A percentile compares a stretch with the other conserved stretches of the same genome.
Conservation (phyloP, 2,329 filamentous ascomycete genomes). For the Pezicula radicicola region DNA sequence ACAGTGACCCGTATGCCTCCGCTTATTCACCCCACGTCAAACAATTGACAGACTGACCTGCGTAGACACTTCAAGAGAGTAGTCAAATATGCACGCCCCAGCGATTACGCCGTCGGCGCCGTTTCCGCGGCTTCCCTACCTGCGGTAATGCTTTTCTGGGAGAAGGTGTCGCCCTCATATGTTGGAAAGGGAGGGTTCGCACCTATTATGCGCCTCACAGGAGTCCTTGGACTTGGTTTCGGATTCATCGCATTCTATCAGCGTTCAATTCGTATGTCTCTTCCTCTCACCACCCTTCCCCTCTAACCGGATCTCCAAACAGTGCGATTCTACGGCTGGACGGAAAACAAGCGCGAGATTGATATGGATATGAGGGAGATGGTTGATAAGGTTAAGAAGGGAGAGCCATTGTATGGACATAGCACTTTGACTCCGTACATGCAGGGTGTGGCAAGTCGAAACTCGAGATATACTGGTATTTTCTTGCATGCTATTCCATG, state of each 20-base stretch:
- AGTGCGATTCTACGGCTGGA: conserved; percentile 96
- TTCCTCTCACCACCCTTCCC: neutral
- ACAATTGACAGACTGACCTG: conserved; percentile 6
- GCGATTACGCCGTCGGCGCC: conserved; percentile 74
- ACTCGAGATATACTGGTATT: conserved; percentile 86
- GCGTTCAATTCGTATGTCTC: conserved; percentile 73
- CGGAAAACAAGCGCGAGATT: conserved; percentile 86
- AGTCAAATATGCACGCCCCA: conserved; percentile 77
- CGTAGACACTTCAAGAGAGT: conserved; percentile 87
- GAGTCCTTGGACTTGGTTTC: conserved; percentile 68
- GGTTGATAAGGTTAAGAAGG: conserved; percentile 92
- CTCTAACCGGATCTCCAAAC: neutral
- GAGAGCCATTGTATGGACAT: conserved; percentile 84
- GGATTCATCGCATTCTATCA: conserved; percentile 86
- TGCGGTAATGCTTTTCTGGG: conserved; percentile 71
- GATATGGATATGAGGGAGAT: conserved; percentile 98
- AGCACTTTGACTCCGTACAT: conserved; percentile 79
- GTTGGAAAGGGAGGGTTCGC: conserved; percentile 81
- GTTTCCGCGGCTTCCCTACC: conserved; percentile 71
- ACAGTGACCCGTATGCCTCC: conserved; percentile 87
- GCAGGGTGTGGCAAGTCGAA: conserved; percentile 88
- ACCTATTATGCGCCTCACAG: conserved; percentile 75
- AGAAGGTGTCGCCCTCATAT: conserved; percentile 80
- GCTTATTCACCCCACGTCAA: conserved; percentile 5
- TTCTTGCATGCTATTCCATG: conserved; percentile 85